Evolutionary conservation across 176 grass and related monocot genomes (phyloP).

Genomic region (Dendrocalamus sinicus): DNA sequence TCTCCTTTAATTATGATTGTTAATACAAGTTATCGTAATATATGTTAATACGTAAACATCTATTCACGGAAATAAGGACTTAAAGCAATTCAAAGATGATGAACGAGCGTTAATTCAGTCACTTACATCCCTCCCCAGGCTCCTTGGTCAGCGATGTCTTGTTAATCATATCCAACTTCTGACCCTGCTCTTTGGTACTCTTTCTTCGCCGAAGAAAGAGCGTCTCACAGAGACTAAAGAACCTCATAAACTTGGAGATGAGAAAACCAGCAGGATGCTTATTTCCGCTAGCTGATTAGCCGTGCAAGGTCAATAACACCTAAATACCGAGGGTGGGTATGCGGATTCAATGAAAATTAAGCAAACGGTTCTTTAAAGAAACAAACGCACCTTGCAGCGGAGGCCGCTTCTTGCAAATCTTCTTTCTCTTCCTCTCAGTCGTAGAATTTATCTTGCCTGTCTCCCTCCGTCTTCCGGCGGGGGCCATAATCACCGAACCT

Average conservation of each 20-base stretch:
- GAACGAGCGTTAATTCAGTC: not conserved
- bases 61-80: not conserved
- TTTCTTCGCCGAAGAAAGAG: not conserved
- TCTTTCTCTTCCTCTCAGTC: too few relatives aligned
- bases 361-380: not conserved
- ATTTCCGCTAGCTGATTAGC: not conserved
- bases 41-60: not conserved
- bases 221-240: not conserved
- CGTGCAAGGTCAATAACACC: not conserved
- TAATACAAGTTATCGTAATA: not conserved
- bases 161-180: not conserved
- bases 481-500: too few relatives aligned
- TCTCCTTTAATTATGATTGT: not conserved
- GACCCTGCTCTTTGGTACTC: not conserved
- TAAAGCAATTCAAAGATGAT: not conserved
- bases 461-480: too few relatives aligned
- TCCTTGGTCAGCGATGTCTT: not conserved
- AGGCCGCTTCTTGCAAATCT: too few relatives aligned
- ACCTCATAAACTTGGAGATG: slow-evolving; percentile 8
- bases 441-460: too few relatives aligned
- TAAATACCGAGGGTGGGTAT: not conserved
- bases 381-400: too few relatives aligned
- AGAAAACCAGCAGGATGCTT: not conserved
- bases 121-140: slow-evolving; percentile 1
- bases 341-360: not conserved